Evolutionary conservation across 140 eudicot species (phyloP).

Genomic region (Stevia rebaudiana): DNA sequence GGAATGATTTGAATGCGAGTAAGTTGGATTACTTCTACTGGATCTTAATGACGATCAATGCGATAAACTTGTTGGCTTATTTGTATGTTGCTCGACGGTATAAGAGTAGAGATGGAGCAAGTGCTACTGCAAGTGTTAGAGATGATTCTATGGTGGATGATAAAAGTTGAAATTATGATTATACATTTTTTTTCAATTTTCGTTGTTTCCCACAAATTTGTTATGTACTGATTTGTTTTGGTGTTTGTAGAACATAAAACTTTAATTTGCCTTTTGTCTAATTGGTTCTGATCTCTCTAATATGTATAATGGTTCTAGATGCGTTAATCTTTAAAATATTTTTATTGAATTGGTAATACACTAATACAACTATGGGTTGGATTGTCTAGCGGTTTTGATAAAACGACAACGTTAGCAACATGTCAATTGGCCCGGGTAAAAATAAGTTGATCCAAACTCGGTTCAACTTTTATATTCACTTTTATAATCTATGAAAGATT

Average conservation of each 20-base stretch:
- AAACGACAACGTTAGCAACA: too few species aligned
- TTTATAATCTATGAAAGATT: too few species aligned
- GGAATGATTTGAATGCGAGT: constrained; percentile 44
- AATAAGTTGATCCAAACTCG: too few species aligned
- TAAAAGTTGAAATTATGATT: constrained; percentile 2
- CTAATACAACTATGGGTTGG: too few species aligned
- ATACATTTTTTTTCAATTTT: not conserved
- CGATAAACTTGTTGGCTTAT: constrained; percentile 49
- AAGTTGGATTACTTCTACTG: constrained; percentile 64
- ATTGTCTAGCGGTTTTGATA: too few species aligned
- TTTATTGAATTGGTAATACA: too few species aligned
- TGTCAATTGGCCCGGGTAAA: too few species aligned
- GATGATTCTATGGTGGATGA: constrained; percentile 35
- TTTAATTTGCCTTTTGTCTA: not conserved
- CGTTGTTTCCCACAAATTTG: not conserved
- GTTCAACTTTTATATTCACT: too few species aligned
- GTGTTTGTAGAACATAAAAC: not conserved
- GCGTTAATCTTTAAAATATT: too few species aligned
- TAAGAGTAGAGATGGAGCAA: constrained; percentile 56
- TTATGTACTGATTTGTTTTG: not conserved
- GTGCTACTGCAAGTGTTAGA: constrained; percentile 41
- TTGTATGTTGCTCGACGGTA: constrained; percentile 49
- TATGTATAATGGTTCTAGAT: too few species aligned
- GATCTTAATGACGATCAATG: constrained; percentile 58
- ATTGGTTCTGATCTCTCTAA: too few species aligned